Percentiles rank a stretch among this genome's conserved stretches.
phyloP scores from a whole-genome alignment of 2,329 filamentous ascomycete species.

The Fusarium udum region DNA sequence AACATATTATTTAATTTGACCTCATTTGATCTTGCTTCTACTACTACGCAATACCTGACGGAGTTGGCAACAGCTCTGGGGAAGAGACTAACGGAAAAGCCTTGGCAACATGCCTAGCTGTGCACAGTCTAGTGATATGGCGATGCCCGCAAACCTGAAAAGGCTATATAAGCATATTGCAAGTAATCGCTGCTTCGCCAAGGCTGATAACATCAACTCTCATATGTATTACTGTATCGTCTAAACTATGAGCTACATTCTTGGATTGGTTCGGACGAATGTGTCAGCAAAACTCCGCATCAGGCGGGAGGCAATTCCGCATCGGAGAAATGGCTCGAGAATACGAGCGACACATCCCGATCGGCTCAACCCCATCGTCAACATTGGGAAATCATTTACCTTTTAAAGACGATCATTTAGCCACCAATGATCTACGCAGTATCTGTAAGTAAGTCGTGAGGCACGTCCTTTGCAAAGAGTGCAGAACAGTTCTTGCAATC shows the following conservation, averaged over 20 bases:
- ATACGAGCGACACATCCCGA: neutral
- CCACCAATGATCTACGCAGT: too few species aligned
- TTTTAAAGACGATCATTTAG: neutral
- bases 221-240: fast-evolving
- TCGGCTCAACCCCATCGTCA: neutral
- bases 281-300: neutral
- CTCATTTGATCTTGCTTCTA: neutral
- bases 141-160: neutral
- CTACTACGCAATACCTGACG: fast-evolving
- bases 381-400: fast-evolving
- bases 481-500: neutral
- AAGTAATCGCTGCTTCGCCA: neutral
- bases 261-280: neutral
- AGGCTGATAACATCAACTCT: fast-evolving
- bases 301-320: too few species aligned
- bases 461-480: neutral
- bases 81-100: neutral
- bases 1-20: fast-evolving
- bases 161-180: neutral
- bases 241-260: neutral
- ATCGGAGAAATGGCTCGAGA: neutral
- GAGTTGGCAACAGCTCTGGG: fast-evolving
- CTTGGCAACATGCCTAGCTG: neutral
- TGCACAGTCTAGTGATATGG: neutral
- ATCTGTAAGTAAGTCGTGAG: neutral